These are phyloP conservation scores for Pulveroboletus sp. DNA, from an alignment of 768 basidiomycete species.

Conservation along the genomic window DNA sequence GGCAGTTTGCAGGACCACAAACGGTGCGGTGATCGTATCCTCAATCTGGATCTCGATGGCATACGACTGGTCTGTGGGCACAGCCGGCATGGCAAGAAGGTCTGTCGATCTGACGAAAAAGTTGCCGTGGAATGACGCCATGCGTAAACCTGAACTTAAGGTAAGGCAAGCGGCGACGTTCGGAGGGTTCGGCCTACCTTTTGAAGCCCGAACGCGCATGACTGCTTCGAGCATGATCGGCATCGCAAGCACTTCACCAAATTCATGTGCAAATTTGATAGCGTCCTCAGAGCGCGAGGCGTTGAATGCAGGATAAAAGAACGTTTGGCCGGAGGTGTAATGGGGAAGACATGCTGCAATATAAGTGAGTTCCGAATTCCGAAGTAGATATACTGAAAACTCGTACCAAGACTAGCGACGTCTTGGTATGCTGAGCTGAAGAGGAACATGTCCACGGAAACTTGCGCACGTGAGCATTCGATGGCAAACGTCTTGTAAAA, in stretches of 20 bases:
- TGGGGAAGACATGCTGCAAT: slow-evolving; percentile 80
- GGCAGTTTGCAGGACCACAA: slow-evolving; percentile 92
- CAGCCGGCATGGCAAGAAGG: slow-evolving; percentile 90
- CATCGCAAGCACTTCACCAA: slow-evolving; percentile 87
- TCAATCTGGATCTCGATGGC: slow-evolving; percentile 95
- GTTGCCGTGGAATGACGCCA: slow-evolving; percentile 98
- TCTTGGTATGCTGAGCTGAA: slow-evolving; percentile 93
- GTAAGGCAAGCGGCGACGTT: neutral
- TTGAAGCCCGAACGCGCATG: slow-evolving; percentile 96
- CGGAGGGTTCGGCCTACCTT: slow-evolving; percentile 49
- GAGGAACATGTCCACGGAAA: slow-evolving; percentile 99
- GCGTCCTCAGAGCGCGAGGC: slow-evolving; percentile 93
- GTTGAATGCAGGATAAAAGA: slow-evolving; percentile 98
- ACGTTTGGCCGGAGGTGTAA: slow-evolving; percentile 97
- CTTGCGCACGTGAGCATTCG: slow-evolving; percentile 94
- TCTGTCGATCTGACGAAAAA: slow-evolving; percentile 98
- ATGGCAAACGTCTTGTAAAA: slow-evolving; percentile 99
- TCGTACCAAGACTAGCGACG: slow-evolving; percentile 81
- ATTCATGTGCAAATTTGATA: slow-evolving; percentile 96
- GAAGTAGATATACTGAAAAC: neutral
- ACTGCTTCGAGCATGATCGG: slow-evolving; percentile 96
- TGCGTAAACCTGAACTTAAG: slow-evolving; percentile 64
- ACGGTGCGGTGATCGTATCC: slow-evolving; percentile 84
- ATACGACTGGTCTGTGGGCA: slow-evolving; percentile 95
- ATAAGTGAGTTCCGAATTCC: neutral